A percentile compares a stretch with the other conserved stretches of the same genome.
phyloP scores from a whole-genome alignment of 2,329 filamentous ascomycete species.

The Byssochlamys sp. region DNA sequence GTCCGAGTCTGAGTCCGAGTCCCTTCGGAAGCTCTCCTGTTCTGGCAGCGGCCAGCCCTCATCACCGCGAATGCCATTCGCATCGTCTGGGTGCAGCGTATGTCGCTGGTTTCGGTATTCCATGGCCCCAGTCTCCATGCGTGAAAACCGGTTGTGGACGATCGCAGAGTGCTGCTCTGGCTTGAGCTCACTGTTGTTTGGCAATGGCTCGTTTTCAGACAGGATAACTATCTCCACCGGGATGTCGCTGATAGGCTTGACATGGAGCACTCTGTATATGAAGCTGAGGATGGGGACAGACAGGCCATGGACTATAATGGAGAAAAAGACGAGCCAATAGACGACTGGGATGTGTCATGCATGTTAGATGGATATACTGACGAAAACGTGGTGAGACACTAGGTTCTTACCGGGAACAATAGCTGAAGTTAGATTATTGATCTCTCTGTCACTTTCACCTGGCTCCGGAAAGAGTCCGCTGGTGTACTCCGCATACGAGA shows the following conservation, averaged over 20 bases:
- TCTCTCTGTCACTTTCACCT: conserved; percentile 30
- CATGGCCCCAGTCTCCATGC: conserved; percentile 4
- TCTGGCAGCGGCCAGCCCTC: conserved; percentile 1
- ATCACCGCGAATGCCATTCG: conserved; percentile 8
- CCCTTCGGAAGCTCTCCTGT: background rate
- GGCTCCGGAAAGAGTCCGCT: conserved; percentile 35
- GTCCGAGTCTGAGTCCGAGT: background rate
- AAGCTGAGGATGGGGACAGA: conserved; percentile 27
- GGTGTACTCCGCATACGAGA: conserved; percentile 40
- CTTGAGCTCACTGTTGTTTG: conserved; percentile 24
- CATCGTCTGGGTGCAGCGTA: conserved; percentile 3
- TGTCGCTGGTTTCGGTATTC: background rate
- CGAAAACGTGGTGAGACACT: background rate
- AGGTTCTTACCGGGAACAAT: conserved; percentile 29
- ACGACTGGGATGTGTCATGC: conserved; percentile 25
- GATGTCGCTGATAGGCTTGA: conserved; percentile 22
- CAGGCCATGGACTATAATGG: conserved; percentile 30
- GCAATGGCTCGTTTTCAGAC: conserved; percentile 25
- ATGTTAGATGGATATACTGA: background rate
- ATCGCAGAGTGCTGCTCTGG: conserved; percentile 20
- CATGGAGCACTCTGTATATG: conserved; percentile 21
- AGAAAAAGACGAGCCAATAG: conserved; percentile 38
- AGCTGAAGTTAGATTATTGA: conserved; percentile 31
- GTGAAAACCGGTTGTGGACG: conserved; percentile 27
- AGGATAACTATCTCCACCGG: conserved; percentile 24